Evolutionary conservation across 805 yeast species (phyloP).

Genomic region (Maudiozyma bulderi): DNA sequence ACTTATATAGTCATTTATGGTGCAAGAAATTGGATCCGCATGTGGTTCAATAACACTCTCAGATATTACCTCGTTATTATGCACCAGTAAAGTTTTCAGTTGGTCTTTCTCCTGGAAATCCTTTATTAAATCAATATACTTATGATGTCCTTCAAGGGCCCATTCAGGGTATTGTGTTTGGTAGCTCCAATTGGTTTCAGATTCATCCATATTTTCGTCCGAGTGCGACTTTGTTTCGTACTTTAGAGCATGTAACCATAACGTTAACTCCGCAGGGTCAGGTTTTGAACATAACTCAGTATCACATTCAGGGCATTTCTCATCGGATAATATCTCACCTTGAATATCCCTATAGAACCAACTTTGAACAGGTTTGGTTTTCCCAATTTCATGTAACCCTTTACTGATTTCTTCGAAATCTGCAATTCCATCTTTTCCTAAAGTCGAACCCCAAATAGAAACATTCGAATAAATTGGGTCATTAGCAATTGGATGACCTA

Average conservation of each 20-base stretch:
- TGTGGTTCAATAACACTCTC: too few species aligned
- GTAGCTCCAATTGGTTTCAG: conserved; percentile 52
- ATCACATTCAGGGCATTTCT: conserved; percentile 54
- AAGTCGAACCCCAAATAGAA: conserved; percentile 65
- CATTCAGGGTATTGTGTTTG: conserved; percentile 70
- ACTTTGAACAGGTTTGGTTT: conserved; percentile 54
- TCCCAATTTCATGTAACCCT: conserved; percentile 57
- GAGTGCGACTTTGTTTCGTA: conserved; percentile 45
- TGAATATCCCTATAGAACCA: conserved; percentile 48
- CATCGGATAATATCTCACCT: conserved; percentile 62
- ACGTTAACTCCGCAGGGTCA: conserved; percentile 71
- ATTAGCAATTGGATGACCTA: conserved; percentile 84
- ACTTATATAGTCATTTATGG: too few species aligned
- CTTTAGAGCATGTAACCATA: conserved; percentile 84
- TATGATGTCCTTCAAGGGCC: conserved; percentile 37
- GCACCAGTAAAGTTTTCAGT: conserved; percentile 35
- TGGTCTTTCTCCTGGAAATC: conserved; percentile 38
- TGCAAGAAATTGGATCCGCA: too few species aligned
- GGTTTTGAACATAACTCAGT: conserved; percentile 77
- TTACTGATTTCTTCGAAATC: conserved; percentile 39
- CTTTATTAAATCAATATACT: conserved; percentile 43
- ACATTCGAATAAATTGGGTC: conserved; percentile 83
- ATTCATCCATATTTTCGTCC: conserved; percentile 6
- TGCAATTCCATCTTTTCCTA: conserved; percentile 55
- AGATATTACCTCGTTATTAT: not conserved